Conservation (phyloP, 495 filamentous ascomycete species). For the Penicillium herquei region DNA sequence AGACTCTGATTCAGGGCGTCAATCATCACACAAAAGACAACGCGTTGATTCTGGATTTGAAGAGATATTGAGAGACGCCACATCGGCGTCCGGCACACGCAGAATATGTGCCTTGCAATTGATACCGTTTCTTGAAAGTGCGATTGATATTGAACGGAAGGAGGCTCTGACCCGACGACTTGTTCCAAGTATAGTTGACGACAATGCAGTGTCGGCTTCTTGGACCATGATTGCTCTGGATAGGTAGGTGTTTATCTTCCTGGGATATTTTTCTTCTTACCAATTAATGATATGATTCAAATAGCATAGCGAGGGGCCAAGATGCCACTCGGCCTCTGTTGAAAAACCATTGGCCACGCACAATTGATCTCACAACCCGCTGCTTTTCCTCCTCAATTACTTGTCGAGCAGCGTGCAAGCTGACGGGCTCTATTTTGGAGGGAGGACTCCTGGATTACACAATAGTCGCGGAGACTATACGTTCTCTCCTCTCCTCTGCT, state of each 20-base stretch:
- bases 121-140: constrained; percentile 65
- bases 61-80: constrained; percentile 61
- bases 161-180: constrained; percentile 47
- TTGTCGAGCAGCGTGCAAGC: constrained; percentile 77
- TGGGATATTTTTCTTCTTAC: no score
- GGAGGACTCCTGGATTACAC: constrained; percentile 61
- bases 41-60: constrained; percentile 56
- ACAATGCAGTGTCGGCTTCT: constrained; percentile 50
- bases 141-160: constrained; percentile 39
- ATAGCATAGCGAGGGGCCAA: constrained; percentile 32
- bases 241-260: constrained; percentile 40
- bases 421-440: constrained; percentile 67
- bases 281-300: constrained; percentile 3
- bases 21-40: constrained; percentile 55
- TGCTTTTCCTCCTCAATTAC: constrained; percentile 65
- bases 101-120: constrained; percentile 73
- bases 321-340: constrained; percentile 30
- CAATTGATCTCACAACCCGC: constrained; percentile 72
- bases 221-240: constrained; percentile 68
- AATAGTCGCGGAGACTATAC: constrained; percentile 58
- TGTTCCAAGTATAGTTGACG: constrained; percentile 51
- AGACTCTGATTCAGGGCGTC: constrained; percentile 14
- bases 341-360: constrained; percentile 59
- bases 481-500: constrained; percentile 67
- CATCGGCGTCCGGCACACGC: constrained; percentile 50